Evolutionary conservation across 495 filamentous ascomycete genomes (phyloP).

Genomic region (Filosporella fistucella): DNA sequence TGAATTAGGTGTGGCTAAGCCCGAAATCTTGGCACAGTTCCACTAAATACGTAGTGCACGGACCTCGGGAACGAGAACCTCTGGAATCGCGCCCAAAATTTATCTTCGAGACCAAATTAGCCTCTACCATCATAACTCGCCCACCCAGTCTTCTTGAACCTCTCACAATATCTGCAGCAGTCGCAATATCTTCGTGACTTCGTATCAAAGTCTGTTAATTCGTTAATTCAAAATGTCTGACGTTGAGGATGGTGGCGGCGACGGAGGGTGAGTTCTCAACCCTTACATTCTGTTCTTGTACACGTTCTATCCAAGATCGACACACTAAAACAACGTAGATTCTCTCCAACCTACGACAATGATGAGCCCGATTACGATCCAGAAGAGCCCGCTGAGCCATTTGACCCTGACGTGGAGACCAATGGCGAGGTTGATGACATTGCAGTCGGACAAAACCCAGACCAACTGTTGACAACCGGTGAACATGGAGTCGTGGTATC

Average conservation of each 20-base stretch:
- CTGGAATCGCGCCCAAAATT: too few species aligned
- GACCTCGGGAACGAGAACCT: too few species aligned
- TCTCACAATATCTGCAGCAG: too few species aligned
- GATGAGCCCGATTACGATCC: slow-evolving; percentile 58
- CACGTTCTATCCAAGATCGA: not conserved
- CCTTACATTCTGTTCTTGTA: not conserved
- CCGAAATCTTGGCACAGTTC: too few species aligned
- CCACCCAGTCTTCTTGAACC: too few species aligned
- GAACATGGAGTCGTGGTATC: slow-evolving; percentile 61
- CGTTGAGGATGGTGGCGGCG: slow-evolving; percentile 67
- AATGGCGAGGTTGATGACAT: slow-evolving; percentile 29
- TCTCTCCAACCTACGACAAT: slow-evolving; percentile 50
- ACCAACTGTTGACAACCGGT: slow-evolving; percentile 32
- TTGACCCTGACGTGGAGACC: slow-evolving; percentile 47
- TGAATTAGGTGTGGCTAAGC: too few species aligned
- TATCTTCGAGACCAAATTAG: too few species aligned
- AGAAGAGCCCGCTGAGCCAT: slow-evolving; percentile 51
- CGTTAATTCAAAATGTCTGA: slow-evolving; percentile 67
- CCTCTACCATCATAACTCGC: too few species aligned
- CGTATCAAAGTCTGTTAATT: too few species aligned
- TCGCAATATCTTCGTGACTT: too few species aligned
- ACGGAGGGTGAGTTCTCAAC: slow-evolving; percentile 37
- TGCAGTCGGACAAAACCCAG: slow-evolving; percentile 41
- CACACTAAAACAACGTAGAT: slow-evolving; percentile 9
- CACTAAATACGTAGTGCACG: too few species aligned